Evolutionary conservation across 768 basidiomycete genomes (phyloP), one percentile per base, ranked within the genome.

Genomic region (Coprinopsis strossmayeri): DNA sequence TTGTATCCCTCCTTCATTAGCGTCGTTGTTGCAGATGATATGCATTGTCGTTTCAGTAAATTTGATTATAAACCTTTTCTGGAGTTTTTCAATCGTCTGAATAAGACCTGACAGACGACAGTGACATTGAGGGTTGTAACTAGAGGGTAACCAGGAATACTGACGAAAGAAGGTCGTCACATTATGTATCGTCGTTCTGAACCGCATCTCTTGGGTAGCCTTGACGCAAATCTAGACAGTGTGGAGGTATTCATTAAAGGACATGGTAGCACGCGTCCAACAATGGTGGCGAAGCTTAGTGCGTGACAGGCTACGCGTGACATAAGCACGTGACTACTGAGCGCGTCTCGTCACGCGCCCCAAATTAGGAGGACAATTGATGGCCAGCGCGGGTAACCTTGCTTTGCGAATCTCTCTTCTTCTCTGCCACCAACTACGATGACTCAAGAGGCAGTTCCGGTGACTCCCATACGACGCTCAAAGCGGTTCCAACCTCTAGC

Each of bases 51-150:
- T 71, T 57, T 85, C 81, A 0, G 79, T 81, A 58, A 91, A 87
- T 63, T 82, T 83, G 61, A 93, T 79, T 49, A 89, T 81, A 55
- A 87, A 91, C 71, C 73, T 82, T 64, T 89, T 91, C 64, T 91
- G 85, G 17, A 91, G 67, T 57, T 87, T 91, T 59, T 91, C 89
- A 18, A 92, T 71, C 0, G 87, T 76, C 64, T 91, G 89, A 5
- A 89, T 79, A 37, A 91, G 80, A 37, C 79, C 90, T 92, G 57
- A 10, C 24, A 10, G 24, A 9, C 2, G 10, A 26, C 43, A 2
- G 51, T 34, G 20, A 38, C 35, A 17, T 9, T 38, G 35, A 38
- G 35, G 35, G 4, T 30, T n/a, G n/a, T n/a, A n/a, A n/a, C 28
- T 17, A 9, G 55, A 27, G 11, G 30, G 24, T 24, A n/a, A 42